phyloP scores from a whole-genome alignment of 2,329 filamentous ascomycete species.

The Penicillium sp. region DNA sequence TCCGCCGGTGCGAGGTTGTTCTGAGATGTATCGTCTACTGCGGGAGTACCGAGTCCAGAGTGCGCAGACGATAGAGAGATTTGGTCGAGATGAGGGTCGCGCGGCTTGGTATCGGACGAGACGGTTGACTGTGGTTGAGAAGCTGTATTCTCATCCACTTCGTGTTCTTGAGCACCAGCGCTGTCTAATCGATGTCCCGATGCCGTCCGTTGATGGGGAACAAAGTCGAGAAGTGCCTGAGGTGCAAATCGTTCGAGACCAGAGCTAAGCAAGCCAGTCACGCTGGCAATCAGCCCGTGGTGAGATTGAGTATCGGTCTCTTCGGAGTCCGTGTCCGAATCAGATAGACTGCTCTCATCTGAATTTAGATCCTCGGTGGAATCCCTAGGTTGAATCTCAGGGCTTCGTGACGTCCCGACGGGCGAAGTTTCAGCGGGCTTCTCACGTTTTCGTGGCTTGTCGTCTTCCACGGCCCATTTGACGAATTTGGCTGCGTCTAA shows the following conservation, averaged over 20 bases:
- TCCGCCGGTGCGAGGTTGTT: constrained; percentile 30
- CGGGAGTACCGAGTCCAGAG: constrained; percentile 26
- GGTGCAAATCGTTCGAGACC: constrained; percentile 56
- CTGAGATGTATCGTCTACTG: constrained; percentile 24
- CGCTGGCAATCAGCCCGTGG: constrained; percentile 43
- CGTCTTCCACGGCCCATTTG: constrained; percentile 69
- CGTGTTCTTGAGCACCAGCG: not conserved
- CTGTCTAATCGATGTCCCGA: constrained; percentile 14
- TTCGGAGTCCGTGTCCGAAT: constrained; percentile 25
- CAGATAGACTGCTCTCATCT: constrained; percentile 16
- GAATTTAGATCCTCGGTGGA: constrained; percentile 10
- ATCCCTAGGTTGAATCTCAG: constrained; percentile 6
- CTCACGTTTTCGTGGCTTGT: constrained; percentile 47
- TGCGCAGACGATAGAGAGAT: constrained; percentile 24
- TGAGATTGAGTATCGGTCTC: constrained; percentile 31
- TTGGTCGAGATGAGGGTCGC: constrained; percentile 14
- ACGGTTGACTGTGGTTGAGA: not conserved
- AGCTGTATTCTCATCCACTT: not conserved
- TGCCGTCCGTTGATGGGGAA: constrained; percentile 41
- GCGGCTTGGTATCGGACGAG: not conserved
- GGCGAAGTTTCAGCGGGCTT: not conserved
- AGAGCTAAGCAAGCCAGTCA: constrained; percentile 43
- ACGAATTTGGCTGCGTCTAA: constrained; percentile 79
- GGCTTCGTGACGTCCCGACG: not conserved
- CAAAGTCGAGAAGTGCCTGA: constrained; percentile 54